Evolutionary conservation across 2,329 filamentous ascomycete species (phyloP).

Genomic region (Ceratocystis lukuohia): DNA sequence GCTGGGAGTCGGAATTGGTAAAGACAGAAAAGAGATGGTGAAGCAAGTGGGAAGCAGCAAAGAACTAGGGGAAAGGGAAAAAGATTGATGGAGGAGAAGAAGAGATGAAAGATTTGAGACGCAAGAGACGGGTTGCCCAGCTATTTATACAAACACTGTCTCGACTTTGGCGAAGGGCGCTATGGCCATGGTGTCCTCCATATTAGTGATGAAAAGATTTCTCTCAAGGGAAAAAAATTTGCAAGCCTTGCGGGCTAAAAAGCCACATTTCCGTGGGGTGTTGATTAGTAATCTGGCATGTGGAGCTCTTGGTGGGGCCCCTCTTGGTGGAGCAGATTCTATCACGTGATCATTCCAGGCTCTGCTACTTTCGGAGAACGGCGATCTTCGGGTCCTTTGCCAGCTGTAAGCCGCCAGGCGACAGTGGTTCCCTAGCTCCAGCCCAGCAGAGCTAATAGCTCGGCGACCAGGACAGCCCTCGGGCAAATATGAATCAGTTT

Average conservation of each 20-base stretch:
- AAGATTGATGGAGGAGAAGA: background rate
- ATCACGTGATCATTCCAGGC: background rate
- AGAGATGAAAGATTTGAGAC: background rate
- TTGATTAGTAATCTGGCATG: too few relatives aligned
- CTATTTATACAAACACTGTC: slow-evolving; percentile 20
- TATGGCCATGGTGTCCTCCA: slow-evolving; percentile 12
- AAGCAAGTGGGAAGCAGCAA: slow-evolving; percentile 20
- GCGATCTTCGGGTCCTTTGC: background rate
- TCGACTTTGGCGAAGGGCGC: background rate
- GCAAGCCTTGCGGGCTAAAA: slow-evolving; percentile 1
- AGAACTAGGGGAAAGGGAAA: background rate
- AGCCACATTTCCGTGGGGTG: background rate
- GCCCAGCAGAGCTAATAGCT: background rate
- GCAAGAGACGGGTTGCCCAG: slow-evolving; percentile 20
- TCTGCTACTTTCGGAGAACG: background rate
- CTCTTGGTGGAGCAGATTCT: background rate
- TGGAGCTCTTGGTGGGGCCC: too few relatives aligned
- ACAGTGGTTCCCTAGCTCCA: background rate
- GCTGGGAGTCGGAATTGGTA: slow-evolving; percentile 16
- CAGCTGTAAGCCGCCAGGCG: background rate
- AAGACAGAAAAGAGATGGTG: slow-evolving; percentile 18
- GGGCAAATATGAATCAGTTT: background rate
- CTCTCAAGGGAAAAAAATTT: slow-evolving; percentile 1
- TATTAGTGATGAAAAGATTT: background rate
- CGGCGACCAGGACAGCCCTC: too few relatives aligned